These are phyloP conservation scores for Xylaria arbuscula DNA, from an alignment of 2,329 filamentous ascomycete genomes.

Conservation along the genomic window DNA sequence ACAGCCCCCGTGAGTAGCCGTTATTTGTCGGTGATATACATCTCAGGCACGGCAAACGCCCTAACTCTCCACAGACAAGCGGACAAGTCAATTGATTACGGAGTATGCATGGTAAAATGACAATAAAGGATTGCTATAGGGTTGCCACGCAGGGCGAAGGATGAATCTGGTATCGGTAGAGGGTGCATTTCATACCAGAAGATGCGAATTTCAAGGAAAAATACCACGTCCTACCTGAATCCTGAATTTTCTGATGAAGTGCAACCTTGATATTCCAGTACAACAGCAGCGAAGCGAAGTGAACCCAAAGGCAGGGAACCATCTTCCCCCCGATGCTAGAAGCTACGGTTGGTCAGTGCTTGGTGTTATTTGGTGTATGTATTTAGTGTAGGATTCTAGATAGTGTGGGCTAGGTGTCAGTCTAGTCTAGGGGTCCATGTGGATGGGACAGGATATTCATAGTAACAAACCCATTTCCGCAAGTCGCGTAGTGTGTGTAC, in stretches of 20 bases:
- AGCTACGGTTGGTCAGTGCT: not conserved
- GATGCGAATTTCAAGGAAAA: not conserved
- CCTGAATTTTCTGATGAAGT: slow-evolving; percentile 20
- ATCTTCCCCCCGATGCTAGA: slow-evolving; percentile 7
- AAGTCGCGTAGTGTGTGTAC: not conserved
- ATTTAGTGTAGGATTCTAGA: not conserved
- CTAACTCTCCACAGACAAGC: too few relatives aligned
- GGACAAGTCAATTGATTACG: too few relatives aligned
- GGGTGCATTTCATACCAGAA: not conserved
- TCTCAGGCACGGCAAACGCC: too few relatives aligned
- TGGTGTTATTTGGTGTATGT: not conserved
- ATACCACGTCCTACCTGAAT: not conserved
- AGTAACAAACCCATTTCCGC: slow-evolving; percentile 34
- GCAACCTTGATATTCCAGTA: not conserved
- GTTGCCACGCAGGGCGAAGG: not conserved
- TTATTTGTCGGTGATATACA: too few relatives aligned
- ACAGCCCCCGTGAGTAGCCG: too few relatives aligned
- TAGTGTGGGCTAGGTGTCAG: not conserved
- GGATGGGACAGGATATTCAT: slow-evolving; percentile 40
- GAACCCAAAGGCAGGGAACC: slow-evolving; percentile 7
- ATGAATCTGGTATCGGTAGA: not conserved
- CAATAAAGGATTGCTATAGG: not conserved
- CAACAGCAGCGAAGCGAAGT: not conserved
- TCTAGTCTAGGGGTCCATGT: slow-evolving; percentile 33
- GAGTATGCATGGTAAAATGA: too few relatives aligned